phyloP scores from a whole-genome alignment of 306 rosid genomes.

The Rosa lucieae region DNA sequence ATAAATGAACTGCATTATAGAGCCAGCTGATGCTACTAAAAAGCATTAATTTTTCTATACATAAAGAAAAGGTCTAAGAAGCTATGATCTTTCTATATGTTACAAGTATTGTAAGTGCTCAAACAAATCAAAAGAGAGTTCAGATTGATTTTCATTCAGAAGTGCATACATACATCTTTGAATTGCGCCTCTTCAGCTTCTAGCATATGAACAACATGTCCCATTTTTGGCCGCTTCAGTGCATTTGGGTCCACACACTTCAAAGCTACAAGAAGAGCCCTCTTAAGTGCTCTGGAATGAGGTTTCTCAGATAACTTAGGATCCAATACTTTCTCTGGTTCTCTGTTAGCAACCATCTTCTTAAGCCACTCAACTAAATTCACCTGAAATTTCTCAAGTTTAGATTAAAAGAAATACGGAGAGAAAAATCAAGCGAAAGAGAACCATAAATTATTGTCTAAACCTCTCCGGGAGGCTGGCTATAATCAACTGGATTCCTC shows the following conservation, averaged over 20 bases:
- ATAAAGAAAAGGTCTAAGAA: not conserved
- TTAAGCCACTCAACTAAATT: conserved; percentile 88
- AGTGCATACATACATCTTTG: conserved; percentile 60
- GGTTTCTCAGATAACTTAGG: conserved; percentile 84
- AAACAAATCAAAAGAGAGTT: conserved; percentile 2
- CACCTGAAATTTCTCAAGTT: conserved; percentile 52
- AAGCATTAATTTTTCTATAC: not conserved
- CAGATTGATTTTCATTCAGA: conserved; percentile 22
- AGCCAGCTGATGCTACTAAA: not conserved
- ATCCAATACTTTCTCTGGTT: conserved; percentile 81
- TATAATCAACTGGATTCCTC: conserved; percentile 86
- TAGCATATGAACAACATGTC: conserved; percentile 89
- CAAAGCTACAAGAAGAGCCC: conserved; percentile 81
- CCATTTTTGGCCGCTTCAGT: conserved; percentile 83
- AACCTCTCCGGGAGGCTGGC: conserved; percentile 82
- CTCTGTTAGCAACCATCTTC: conserved; percentile 74
- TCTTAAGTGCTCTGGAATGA: conserved; percentile 68
- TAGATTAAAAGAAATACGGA: conserved; percentile 10
- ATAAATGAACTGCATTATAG: not conserved
- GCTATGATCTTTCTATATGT: not conserved
- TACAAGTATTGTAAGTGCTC: not conserved
- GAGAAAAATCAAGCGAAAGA: conserved; percentile 14
- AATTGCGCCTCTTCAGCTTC: conserved; percentile 81
- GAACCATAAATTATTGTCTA: not conserved
- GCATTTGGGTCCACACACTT: conserved; percentile 85